Evolutionary conservation across 805 yeast genomes (phyloP).

Genomic region (Myxozyma kluyveri): DNA sequence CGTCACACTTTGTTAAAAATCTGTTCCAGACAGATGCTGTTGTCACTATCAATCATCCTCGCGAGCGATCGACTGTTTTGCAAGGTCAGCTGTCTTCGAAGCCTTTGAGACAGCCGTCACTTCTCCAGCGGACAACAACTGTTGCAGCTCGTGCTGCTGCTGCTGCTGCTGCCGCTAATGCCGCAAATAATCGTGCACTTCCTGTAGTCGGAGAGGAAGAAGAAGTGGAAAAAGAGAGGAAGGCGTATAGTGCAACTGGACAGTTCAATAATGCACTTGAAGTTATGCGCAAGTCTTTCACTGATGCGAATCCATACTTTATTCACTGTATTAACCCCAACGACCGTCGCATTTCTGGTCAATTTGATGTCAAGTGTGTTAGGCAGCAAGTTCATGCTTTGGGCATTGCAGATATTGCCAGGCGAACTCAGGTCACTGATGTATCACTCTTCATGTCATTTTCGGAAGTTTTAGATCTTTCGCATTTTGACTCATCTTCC

Average conservation of each 20-base stretch:
- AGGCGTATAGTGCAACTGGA: conserved; percentile 35
- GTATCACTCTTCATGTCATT: conserved; percentile 42
- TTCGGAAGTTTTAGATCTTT: conserved; percentile 38
- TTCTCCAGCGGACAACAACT: conserved; percentile 15
- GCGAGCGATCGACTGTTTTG: conserved; percentile 36
- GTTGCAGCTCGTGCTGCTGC: neutral
- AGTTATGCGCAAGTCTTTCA: conserved; percentile 40
- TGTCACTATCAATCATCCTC: conserved; percentile 37
- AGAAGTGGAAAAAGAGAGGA: conserved; percentile 6
- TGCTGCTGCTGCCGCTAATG: neutral
- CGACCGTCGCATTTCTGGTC: conserved; percentile 40
- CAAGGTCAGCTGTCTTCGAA: conserved; percentile 43
- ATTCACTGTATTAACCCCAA: conserved; percentile 45
- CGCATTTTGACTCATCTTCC: conserved; percentile 31
- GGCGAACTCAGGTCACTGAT: conserved; percentile 41
- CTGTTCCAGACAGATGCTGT: conserved; percentile 41
- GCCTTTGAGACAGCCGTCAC: conserved; percentile 43
- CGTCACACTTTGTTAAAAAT: conserved; percentile 39
- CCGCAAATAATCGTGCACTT: neutral
- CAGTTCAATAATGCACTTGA: conserved; percentile 40
- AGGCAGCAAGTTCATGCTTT: conserved; percentile 44
- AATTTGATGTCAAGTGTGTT: conserved; percentile 45
- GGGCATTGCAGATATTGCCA: conserved; percentile 44
- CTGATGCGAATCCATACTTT: conserved; percentile 43
- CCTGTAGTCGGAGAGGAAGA: neutral